Evolutionary conservation across 805 yeast species (phyloP).

Genomic region (Ogataea salicorniae): DNA sequence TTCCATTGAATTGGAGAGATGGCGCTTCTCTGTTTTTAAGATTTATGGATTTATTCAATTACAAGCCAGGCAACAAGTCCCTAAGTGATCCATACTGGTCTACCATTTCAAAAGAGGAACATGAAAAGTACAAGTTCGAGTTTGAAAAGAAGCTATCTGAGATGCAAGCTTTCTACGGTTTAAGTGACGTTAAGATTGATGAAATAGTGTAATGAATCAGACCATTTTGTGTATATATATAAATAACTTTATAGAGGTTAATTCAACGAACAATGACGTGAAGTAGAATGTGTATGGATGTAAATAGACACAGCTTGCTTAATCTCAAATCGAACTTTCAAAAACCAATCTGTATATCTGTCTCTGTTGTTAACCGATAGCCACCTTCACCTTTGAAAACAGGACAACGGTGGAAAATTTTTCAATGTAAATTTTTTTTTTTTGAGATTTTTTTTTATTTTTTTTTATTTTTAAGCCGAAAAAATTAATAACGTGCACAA

Average conservation of each 20-base stretch:
- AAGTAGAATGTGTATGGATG: no score
- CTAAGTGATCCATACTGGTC: conserved; percentile 13
- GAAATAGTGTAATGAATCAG: conserved; percentile 9
- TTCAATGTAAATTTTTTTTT: no score
- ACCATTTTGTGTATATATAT: no score
- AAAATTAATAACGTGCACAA: no score
- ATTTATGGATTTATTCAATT: conserved; percentile 21
- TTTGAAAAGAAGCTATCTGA: conserved; percentile 8
- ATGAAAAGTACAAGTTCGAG: background rate
- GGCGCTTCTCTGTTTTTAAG: conserved; percentile 17
- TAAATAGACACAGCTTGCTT: no score
- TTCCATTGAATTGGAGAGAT: conserved; percentile 17
- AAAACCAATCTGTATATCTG: no score
- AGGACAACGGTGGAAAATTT: no score
- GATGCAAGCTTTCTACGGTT: conserved; percentile 10
- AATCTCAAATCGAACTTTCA: no score
- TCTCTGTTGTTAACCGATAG: no score
- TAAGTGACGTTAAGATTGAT: conserved; percentile 9
- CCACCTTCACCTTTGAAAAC: no score
- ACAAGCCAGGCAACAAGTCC: conserved; percentile 18
- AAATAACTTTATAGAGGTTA: background rate
- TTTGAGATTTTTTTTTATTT: no score
- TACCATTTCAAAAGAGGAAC: conserved; percentile 6
- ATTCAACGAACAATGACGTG: background rate
- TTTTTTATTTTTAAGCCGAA: no score